Percentiles rank a stretch among this genome's conserved stretches.
phyloP scores from a whole-genome alignment of 495 filamentous ascomycete species.

The Xylaria grammica region DNA sequence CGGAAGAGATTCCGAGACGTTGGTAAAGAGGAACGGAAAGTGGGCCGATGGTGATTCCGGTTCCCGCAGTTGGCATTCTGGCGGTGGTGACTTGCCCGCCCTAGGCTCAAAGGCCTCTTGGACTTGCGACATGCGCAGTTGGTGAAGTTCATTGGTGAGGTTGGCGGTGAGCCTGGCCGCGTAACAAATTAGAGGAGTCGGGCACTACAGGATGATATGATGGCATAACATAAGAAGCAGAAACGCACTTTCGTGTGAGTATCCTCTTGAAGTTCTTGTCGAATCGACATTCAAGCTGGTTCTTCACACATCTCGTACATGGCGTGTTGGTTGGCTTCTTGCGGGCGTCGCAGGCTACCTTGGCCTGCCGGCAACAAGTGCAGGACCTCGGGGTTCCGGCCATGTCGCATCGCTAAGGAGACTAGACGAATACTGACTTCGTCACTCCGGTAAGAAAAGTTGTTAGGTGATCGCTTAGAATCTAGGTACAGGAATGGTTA shows the following conservation, averaged over 20 bases:
- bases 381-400: constrained; percentile 14
- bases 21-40: constrained; percentile 9
- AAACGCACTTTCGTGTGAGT: constrained; percentile 14
- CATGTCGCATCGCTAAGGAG: neutral
- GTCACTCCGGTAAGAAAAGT: too few species aligned
- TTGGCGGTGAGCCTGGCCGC: constrained; percentile 13
- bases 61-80: neutral
- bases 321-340: constrained; percentile 11
- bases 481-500: too few species aligned
- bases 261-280: constrained; percentile 21
- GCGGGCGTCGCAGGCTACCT: constrained; percentile 16
- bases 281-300: constrained; percentile 15
- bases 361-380: constrained; percentile 15
- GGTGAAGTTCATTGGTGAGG: constrained; percentile 19
- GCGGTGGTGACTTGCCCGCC: neutral
- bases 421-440: too few species aligned
- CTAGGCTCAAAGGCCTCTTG: neutral
- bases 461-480: too few species aligned
- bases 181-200: neutral
- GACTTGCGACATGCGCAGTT: constrained; percentile 13
- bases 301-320: constrained; percentile 4
- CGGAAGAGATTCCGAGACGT: neutral
- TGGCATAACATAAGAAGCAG: neutral
- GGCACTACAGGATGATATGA: neutral
- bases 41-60: neutral